Evolutionary conservation across 495 filamentous ascomycete species (phyloP).

Genomic region (Tuber melanosporum): DNA sequence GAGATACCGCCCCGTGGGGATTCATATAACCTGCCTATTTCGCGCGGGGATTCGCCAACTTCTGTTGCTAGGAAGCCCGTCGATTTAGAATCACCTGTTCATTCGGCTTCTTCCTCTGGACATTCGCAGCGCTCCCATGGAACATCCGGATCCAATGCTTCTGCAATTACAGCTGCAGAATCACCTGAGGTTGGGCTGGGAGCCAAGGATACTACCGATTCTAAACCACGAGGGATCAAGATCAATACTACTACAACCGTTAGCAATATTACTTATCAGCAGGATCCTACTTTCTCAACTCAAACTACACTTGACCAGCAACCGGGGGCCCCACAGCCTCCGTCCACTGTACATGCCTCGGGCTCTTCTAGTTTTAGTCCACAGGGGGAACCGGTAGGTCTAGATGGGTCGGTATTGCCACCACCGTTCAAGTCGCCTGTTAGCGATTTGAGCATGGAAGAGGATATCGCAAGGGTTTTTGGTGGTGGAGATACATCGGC

Average conservation of each 20-base stretch:
- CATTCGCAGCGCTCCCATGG: slow-evolving; percentile 36
- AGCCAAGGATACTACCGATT: slow-evolving; percentile 20
- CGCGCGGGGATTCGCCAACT: slow-evolving; percentile 21
- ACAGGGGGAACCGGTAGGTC: not conserved
- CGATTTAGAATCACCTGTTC: slow-evolving; percentile 34
- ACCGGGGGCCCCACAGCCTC: slow-evolving; percentile 14
- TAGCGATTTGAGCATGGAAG: slow-evolving; percentile 80
- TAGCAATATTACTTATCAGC: slow-evolving; percentile 28
- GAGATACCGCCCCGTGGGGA: slow-evolving; percentile 39
- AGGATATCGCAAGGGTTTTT: slow-evolving; percentile 78
- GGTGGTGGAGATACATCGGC: slow-evolving; percentile 61
- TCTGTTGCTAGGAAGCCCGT: slow-evolving; percentile 32
- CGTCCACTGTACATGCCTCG: slow-evolving; percentile 33
- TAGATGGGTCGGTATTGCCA: slow-evolving; percentile 26
- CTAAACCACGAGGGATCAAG: slow-evolving; percentile 28
- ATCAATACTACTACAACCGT: slow-evolving; percentile 32
- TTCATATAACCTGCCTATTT: slow-evolving; percentile 33
- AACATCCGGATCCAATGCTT: slow-evolving; percentile 36
- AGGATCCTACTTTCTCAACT: slow-evolving; percentile 21
- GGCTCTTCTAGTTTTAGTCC: slow-evolving; percentile 17
- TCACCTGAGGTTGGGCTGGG: slow-evolving; percentile 24
- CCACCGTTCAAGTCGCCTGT: slow-evolving; percentile 45
- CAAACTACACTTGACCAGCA: slow-evolving; percentile 15
- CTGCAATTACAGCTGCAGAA: slow-evolving; percentile 38
- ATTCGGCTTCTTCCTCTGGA: slow-evolving; percentile 34